These are phyloP conservation scores for Pythium sukuiense DNA, from an alignment of 352 stramenopile species.

Conservation along the genomic window DNA sequence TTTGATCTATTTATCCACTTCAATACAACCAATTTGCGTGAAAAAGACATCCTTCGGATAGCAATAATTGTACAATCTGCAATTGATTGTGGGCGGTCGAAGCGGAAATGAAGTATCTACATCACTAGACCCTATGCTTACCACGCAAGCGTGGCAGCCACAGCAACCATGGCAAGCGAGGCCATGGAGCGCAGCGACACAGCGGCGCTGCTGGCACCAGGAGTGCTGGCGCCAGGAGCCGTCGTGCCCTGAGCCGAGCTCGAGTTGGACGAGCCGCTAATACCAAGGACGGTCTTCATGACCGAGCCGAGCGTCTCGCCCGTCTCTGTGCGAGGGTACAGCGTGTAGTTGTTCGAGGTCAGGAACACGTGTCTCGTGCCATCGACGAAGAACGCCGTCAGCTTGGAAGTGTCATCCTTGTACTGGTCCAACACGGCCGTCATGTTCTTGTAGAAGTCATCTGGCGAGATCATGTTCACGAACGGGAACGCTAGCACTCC, in stretches of 20 bases:
- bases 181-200: conserved; percentile 9
- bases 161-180: conserved; percentile 3
- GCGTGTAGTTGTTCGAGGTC: conserved; percentile 20
- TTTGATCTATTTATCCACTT: not conserved
- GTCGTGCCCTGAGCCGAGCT: not conserved
- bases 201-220: conserved; percentile 2
- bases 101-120: conserved; percentile 6
- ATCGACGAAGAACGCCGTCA: conserved; percentile 52
- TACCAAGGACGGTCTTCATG: conserved; percentile 11
- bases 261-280: conserved; percentile 7
- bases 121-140: conserved; percentile 1
- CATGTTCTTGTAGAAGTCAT: conserved; percentile 54
- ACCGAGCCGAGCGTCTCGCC: conserved; percentile 20
- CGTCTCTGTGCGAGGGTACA: conserved; percentile 13
- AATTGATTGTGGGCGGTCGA: not conserved
- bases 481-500: conserved; percentile 60
- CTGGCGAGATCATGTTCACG: conserved; percentile 43
- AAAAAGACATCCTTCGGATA: not conserved
- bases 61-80: conserved; percentile 1
- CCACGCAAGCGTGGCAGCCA: conserved; percentile 14
- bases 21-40: not conserved
- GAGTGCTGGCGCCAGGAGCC: not conserved
- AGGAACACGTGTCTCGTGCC: conserved; percentile 51
- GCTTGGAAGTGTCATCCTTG: conserved; percentile 34
- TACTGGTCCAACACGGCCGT: conserved; percentile 47